Base-by-base conservation (phyloP, 169 alveolate species). In the Miamiensis avidus region DNA sequence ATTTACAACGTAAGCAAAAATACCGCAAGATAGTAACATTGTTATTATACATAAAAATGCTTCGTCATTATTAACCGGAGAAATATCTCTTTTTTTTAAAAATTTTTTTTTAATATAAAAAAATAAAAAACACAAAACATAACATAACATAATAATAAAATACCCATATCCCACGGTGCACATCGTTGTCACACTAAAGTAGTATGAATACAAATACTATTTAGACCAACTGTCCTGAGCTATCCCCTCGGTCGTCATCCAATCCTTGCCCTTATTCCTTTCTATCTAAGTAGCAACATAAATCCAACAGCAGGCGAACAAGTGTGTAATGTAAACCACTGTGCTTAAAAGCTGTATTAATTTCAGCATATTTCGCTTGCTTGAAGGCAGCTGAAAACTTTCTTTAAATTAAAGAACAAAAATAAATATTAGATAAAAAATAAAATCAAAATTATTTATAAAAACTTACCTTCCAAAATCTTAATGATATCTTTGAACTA, bases 1-100 rank as follows among this genome's bases (percentile, higher is more conserved):
- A 34, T 79, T 79, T 34, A 79, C 84, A 75, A 65, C 31, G 64
- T 64, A 79, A 6, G 84, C 84, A 49, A 79, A 79, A n/a, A 79
- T 79, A 34, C 84, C 34, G 49, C 84, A 79, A 1, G 84, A 69
- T 0, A 79, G 76, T 0, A 79, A 29, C 64, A 65, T 65, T 25
- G 76, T 49, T 49, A 65, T 49, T 0, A 79, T 79, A 0, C 76
- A 79, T 0, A 79, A 31, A 28, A 79, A 4, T n/a, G 31, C 31
- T 31, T 79, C 84, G 25, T 49, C n/a, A 29, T 79, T 29, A 64
- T 79, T 79, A 28, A 29, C 74, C 20, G 84, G 84, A n/a, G 65
- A 49, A 65, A 79, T 79, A 79, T 79, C 84, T 6, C n/a, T n/a
- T n/a, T n/a, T n/a, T n/a, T n/a, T n/a, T n/a, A n/a, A n/a, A n/a